phyloP scores from a whole-genome alignment of 164 flowering plant genomes.

The Protea cynaroides region DNA sequence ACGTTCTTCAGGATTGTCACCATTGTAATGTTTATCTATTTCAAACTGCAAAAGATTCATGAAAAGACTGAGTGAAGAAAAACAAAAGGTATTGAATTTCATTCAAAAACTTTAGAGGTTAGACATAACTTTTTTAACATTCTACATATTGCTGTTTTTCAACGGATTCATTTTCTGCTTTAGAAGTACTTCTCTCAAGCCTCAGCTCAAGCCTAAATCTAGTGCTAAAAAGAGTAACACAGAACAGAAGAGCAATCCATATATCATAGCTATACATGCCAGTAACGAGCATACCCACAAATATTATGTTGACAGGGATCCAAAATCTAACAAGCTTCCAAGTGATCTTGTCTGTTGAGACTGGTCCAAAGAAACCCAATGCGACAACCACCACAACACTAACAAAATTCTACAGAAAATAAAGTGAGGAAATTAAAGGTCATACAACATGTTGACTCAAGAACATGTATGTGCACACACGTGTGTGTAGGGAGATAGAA shows the following conservation, averaged over 20 bases:
- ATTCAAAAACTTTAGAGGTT: not conserved
- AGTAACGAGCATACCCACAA: conserved; percentile 83
- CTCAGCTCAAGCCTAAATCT: not conserved
- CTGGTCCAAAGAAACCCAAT: conserved; percentile 36
- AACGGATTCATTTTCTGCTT: not conserved
- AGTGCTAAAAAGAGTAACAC: not conserved
- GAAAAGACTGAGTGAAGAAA: conserved; percentile 4
- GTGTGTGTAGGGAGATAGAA: not conserved
- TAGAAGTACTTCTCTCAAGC: not conserved
- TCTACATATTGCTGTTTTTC: not conserved
- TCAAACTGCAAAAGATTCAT: conserved; percentile 53
- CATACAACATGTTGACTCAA: not conserved
- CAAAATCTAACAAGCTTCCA: conserved; percentile 68
- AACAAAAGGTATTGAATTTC: not conserved
- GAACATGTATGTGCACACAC: not conserved
- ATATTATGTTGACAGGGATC: conserved; percentile 81
- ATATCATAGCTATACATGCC: conserved; percentile 50
- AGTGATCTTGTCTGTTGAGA: conserved; percentile 53
- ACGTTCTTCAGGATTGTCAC: conserved; percentile 85
- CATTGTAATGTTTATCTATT: conserved; percentile 77
- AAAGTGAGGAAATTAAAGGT: not conserved
- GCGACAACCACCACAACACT: conserved; percentile 38
- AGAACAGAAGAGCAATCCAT: too few species aligned
- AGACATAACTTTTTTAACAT: not conserved
- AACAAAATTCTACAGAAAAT: conserved; percentile 57